Evolutionary conservation across 768 basidiomycete species (phyloP).

Genomic region (Auriculariales sp.): DNA sequence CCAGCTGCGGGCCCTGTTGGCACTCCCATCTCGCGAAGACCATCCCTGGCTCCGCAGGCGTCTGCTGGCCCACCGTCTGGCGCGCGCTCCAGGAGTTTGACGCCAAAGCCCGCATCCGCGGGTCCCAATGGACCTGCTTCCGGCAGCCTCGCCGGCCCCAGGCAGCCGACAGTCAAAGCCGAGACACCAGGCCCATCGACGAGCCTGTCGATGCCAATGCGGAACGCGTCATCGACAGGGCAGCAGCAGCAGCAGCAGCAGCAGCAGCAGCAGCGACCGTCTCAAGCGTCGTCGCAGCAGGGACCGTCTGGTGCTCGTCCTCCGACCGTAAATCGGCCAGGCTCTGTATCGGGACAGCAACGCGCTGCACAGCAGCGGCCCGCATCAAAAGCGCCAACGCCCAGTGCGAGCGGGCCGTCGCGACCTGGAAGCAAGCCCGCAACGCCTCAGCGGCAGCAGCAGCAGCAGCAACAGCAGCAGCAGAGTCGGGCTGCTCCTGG

Average conservation of each 20-base stretch:
- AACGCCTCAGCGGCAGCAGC: neutral
- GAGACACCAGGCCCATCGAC: constrained; percentile 19
- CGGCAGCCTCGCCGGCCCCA: constrained; percentile 28
- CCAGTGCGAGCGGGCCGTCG: neutral
- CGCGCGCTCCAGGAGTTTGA: neutral
- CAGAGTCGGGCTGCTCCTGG: neutral
- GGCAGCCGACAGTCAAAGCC: constrained; percentile 43
- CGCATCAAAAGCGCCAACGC: neutral
- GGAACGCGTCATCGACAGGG: constrained; percentile 2
- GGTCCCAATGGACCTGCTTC: neutral
- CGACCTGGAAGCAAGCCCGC: neutral
- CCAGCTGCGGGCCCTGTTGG: constrained; percentile 44
- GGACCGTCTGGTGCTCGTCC: neutral
- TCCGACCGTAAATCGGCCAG: neutral
- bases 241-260: constrained; percentile 10
- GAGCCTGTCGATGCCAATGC: neutral
- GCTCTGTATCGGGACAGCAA: constrained; percentile 1
- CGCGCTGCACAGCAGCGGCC: constrained; percentile 1
- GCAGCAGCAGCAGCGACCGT: constrained; percentile 4
- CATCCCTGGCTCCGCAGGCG: constrained; percentile 34
- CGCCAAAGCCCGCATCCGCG: neutral
- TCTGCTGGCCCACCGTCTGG: neutral
- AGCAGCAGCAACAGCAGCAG: neutral
- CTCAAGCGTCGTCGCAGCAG: constrained; percentile 2
- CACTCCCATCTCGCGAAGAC: constrained; percentile 59